A percentile compares a stretch with the other conserved stretches of the same genome.
Conservation (phyloP, 768 basidiomycete species). For the Gloeostereum incarnatum region DNA sequence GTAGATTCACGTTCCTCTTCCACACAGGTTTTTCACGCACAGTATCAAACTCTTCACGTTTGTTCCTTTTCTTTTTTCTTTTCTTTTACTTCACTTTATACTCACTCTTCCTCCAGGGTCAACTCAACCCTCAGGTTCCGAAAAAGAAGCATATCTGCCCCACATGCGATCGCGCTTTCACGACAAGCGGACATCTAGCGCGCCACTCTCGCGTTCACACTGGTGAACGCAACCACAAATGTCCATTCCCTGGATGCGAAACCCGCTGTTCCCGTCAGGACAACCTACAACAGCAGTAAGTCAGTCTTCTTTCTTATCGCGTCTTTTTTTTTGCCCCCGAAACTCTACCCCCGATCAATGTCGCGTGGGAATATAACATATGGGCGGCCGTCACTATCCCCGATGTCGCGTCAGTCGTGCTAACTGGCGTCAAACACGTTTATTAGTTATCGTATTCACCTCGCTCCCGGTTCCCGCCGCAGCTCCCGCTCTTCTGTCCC, state of each 20-base stretch:
- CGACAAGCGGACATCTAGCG: conserved; percentile 83
- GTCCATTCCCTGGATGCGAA: conserved; percentile 93
- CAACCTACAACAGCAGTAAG: conserved; percentile 63
- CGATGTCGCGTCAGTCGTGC: neutral
- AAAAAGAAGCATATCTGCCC: conserved; percentile 58
- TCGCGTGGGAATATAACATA: no score
- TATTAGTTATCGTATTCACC: conserved; percentile 67
- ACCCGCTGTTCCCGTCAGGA: conserved; percentile 87
- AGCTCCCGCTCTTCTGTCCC: conserved; percentile 53
- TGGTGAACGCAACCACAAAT: conserved; percentile 86
- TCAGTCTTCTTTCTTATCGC: conserved; percentile 7
- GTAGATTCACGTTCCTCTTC: no score
- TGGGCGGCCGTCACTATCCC: no score
- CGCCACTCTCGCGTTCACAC: conserved; percentile 88
- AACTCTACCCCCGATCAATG: no score
- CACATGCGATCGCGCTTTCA: conserved; percentile 72
- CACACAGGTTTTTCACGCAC: no score
- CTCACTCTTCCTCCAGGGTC: no score
- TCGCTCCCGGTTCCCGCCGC: conserved; percentile 71
- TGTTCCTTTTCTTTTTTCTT: no score
- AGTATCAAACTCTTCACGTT: no score
- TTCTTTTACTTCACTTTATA: no score
- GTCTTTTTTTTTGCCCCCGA: neutral
- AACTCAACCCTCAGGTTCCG: conserved; percentile 7
- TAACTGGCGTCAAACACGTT: conserved; percentile 1